Evolutionary conservation across 352 stramenopile genomes (phyloP).

Genomic region (Phytophthora colocasiae): DNA sequence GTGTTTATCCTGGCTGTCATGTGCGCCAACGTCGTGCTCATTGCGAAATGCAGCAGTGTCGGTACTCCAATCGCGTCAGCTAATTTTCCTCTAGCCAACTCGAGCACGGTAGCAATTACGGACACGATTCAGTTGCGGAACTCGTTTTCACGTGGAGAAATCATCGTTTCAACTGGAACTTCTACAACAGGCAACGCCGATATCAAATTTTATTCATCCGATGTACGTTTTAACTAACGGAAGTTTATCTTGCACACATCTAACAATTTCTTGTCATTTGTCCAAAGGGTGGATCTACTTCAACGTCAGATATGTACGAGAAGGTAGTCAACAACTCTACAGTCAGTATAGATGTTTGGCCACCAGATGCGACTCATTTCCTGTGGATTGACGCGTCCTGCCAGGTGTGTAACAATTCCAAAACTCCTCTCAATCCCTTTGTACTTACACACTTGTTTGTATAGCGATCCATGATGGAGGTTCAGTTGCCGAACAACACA

Average conservation of each 20-base stretch:
- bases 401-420: constrained; percentile 42
- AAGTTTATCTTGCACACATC: not conserved
- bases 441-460: not conserved
- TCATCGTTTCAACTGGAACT: constrained; percentile 33
- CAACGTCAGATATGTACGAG: constrained; percentile 35
- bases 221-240: constrained; percentile 28
- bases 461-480: constrained; percentile 52
- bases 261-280: constrained; percentile 7
- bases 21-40: constrained; percentile 71
- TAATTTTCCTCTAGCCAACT: constrained; percentile 50
- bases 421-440: not conserved
- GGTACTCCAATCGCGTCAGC: constrained; percentile 53
- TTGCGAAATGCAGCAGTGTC: constrained; percentile 74
- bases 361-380: constrained; percentile 53
- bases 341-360: constrained; percentile 35
- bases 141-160: constrained; percentile 50
- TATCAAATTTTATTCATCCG: constrained; percentile 54
- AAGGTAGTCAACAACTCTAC: constrained; percentile 34
- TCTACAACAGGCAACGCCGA: constrained; percentile 35
- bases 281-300: constrained; percentile 4
- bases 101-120: constrained; percentile 8
- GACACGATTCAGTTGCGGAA: constrained; percentile 43
- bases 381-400: constrained; percentile 77
- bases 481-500: constrained; percentile 43
- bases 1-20: constrained; percentile 64